Percentiles rank a stretch among this genome's conserved stretches.
Conservation (phyloP, 73 alveolate genomes). For the Blepharisma japonicum region DNA sequence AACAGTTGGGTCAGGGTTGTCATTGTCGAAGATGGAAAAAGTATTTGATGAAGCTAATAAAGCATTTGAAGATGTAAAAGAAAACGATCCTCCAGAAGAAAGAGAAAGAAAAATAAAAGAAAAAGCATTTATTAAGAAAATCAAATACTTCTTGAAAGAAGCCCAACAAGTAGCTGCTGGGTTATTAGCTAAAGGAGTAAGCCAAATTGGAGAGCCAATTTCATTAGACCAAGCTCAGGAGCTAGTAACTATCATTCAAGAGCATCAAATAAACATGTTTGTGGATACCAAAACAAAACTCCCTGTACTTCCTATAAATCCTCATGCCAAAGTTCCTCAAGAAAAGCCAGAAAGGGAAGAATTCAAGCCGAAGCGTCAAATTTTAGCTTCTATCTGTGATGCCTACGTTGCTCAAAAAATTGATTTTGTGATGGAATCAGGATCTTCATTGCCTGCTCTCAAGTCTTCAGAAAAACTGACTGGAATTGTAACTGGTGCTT, state of each 20-base stretch:
- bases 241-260: conserved; percentile 39
- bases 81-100: conserved; percentile 50
- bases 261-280: conserved; percentile 37
- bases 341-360: conserved; percentile 34
- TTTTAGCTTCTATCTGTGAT: conserved; percentile 42
- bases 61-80: conserved; percentile 47
- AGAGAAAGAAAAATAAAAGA: conserved; percentile 44
- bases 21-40: conserved; percentile 32
- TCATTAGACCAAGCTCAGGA: conserved; percentile 44
- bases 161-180: conserved; percentile 34
- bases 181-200: conserved; percentile 42
- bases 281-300: conserved; percentile 39
- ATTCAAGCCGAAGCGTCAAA: conserved; percentile 36
- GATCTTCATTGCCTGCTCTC: conserved; percentile 1
- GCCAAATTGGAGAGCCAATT: conserved; percentile 47
- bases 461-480: conserved; percentile 21
- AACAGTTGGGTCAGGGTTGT: background rate
- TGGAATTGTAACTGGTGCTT: conserved; percentile 7
- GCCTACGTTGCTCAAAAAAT: conserved; percentile 17
- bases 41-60: conserved; percentile 41
- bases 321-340: conserved; percentile 21
- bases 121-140: conserved; percentile 37
- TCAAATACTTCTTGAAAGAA: conserved; percentile 36
- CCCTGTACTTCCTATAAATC: conserved; percentile 45
- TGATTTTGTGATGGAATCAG: conserved; percentile 42